Conservation (phyloP, 345 rosid genomes). For the Cardiospermum halicacabum region DNA sequence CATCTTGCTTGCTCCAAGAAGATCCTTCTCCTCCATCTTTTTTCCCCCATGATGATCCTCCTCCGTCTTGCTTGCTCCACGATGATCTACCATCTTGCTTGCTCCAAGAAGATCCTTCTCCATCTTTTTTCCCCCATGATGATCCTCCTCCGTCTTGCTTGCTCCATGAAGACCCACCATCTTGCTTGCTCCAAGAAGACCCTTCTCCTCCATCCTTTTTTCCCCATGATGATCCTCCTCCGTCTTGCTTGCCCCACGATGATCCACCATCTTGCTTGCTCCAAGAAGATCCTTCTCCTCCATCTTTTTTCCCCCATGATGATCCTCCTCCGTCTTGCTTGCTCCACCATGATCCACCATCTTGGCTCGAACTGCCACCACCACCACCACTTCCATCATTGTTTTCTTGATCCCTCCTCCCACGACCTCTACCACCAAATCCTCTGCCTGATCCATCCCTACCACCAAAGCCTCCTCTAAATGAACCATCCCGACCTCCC, state of each 20-base stretch:
- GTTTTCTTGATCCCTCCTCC: slow-evolving; percentile 27
- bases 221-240: slow-evolving; percentile 24
- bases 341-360: slow-evolving; percentile 19
- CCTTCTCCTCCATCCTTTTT: not conserved
- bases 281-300: not conserved
- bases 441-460: slow-evolving; percentile 24
- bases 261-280: slow-evolving; percentile 9
- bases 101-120: slow-evolving; percentile 12
- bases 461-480: slow-evolving; percentile 32
- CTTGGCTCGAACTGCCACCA: slow-evolving; percentile 26
- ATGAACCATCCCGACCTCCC: slow-evolving; percentile 28
- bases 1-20: slow-evolving; percentile 3
- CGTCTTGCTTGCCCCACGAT: slow-evolving; percentile 27
- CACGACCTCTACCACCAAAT: slow-evolving; percentile 35
- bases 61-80: slow-evolving; percentile 17
- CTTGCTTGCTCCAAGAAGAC: not conserved
- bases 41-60: slow-evolving; percentile 25
- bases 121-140: slow-evolving; percentile 21
- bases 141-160: slow-evolving; percentile 17
- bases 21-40: slow-evolving; percentile 12
- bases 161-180: not conserved
- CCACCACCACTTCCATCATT: slow-evolving; percentile 14
- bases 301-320: slow-evolving; percentile 19
- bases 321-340: slow-evolving; percentile 25
- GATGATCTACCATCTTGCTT: slow-evolving; percentile 1